These are phyloP conservation scores for Monascus ruber DNA, from an alignment of 2,329 filamentous ascomycete genomes.

Conservation along the genomic window DNA sequence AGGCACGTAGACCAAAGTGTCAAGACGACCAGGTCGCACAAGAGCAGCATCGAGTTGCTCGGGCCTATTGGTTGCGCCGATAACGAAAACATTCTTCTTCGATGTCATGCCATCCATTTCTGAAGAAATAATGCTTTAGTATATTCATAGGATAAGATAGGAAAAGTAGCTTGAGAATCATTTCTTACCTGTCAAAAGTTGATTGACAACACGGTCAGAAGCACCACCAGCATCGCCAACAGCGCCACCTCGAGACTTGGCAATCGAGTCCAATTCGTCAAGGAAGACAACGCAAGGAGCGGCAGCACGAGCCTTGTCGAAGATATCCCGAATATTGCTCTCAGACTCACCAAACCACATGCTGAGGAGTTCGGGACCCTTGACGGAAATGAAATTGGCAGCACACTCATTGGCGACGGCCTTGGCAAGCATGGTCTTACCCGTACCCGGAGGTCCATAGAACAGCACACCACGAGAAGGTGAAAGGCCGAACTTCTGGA, in stretches of 20 bases:
- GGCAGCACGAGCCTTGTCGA: constrained; percentile 97
- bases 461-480: constrained; percentile 97
- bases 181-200: constrained; percentile 81
- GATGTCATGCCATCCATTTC: constrained; percentile 99
- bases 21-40: constrained; percentile 95
- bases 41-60: constrained; percentile 97
- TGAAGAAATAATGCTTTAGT: constrained; percentile 36
- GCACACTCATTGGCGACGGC: constrained; percentile 98
- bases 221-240: constrained; percentile 93
- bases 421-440: constrained; percentile 99
- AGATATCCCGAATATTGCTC: constrained; percentile 99
- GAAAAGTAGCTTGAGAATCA: background rate
- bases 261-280: constrained; percentile 96
- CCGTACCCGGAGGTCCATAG: constrained; percentile 97
- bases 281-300: constrained; percentile 98
- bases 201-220: constrained; percentile 98
- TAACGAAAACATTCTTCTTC: constrained; percentile 99
- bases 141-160: constrained; percentile 2
- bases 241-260: constrained; percentile 97
- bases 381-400: constrained; percentile 99
- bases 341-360: constrained; percentile 99
- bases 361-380: constrained; percentile 93
- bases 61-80: constrained; percentile 95
- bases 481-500: constrained; percentile 98
- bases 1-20: constrained; percentile 96